phyloP scores from a whole-genome alignment of 805 yeast genomes.

The Huiozyma sinensis region DNA sequence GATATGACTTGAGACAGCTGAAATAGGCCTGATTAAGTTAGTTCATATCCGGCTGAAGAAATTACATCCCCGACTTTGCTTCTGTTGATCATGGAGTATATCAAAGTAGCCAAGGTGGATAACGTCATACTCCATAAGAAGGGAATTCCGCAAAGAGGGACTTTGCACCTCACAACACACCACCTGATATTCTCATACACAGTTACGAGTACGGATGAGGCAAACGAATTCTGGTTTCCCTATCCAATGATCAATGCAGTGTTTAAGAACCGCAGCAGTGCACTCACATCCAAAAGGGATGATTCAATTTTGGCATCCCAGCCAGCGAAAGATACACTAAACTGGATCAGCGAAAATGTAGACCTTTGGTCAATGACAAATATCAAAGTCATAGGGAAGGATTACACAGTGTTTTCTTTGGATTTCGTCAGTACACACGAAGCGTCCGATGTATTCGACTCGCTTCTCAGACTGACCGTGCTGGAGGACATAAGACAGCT shows the following conservation, averaged over 20 bases:
- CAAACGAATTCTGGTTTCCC: conserved; percentile 79
- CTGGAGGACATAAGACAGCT: conserved; percentile 42
- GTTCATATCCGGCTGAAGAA: too few species aligned
- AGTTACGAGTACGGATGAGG: conserved; percentile 16
- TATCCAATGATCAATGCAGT: conserved; percentile 72
- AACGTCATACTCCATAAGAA: conserved; percentile 47
- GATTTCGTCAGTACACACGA: conserved; percentile 52
- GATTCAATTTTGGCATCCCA: conserved; percentile 1
- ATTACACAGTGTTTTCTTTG: conserved; percentile 70
- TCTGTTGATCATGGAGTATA: conserved; percentile 39
- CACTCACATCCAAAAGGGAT: conserved; percentile 19
- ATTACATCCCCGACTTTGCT: too few species aligned
- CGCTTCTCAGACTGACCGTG: conserved; percentile 56
- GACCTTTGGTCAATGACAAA: conserved; percentile 35
- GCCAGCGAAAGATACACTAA: conserved; percentile 1
- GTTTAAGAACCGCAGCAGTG: conserved; percentile 46
- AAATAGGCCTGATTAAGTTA: too few species aligned
- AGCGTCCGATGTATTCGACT: conserved; percentile 63
- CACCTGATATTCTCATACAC: conserved; percentile 51
- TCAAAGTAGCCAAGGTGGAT: conserved; percentile 43
- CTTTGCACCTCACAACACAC: conserved; percentile 62
- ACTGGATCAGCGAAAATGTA: conserved; percentile 15
- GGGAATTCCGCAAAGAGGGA: conserved; percentile 46
- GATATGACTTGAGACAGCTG: too few species aligned
- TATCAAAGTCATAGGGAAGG: conserved; percentile 68